phyloP scores from a whole-genome alignment of 148 eudicot genomes.

The Cornus kousa region DNA sequence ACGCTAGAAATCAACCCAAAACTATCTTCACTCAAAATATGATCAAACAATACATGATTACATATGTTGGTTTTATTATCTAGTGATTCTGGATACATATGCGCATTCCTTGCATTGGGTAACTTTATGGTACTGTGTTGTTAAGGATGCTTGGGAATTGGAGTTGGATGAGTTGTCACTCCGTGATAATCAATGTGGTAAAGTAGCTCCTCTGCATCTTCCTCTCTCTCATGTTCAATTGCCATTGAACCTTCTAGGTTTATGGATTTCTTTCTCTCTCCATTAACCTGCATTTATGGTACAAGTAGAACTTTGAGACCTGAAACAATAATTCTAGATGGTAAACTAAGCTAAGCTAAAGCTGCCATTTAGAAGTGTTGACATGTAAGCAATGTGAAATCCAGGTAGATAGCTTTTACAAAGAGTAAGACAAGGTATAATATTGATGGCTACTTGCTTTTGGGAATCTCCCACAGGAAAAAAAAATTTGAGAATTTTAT shows the following conservation, averaged over 20 bases:
- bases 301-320: not conserved
- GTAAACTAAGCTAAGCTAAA: not conserved
- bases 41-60: not conserved
- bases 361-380: not conserved
- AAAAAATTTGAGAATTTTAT: not conserved
- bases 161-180: constrained; percentile 57
- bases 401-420: no score
- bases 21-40: not conserved
- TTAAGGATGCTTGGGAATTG: constrained; percentile 53
- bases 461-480: no score
- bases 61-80: not conserved
- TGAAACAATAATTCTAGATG: not conserved
- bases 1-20: not conserved
- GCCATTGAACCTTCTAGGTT: constrained; percentile 5
- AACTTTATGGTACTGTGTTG: constrained; percentile 17
- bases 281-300: constrained; percentile 22
- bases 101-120: not conserved
- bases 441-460: no score
- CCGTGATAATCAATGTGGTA: constrained; percentile 71
- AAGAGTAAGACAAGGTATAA: no score
- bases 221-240: constrained; percentile 1
- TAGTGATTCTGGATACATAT: not conserved
- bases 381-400: not conserved
- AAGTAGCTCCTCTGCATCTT: constrained; percentile 31
- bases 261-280: constrained; percentile 10